phyloP scores from a whole-genome alignment of 768 basidiomycete species.

The Suillus luteus region DNA sequence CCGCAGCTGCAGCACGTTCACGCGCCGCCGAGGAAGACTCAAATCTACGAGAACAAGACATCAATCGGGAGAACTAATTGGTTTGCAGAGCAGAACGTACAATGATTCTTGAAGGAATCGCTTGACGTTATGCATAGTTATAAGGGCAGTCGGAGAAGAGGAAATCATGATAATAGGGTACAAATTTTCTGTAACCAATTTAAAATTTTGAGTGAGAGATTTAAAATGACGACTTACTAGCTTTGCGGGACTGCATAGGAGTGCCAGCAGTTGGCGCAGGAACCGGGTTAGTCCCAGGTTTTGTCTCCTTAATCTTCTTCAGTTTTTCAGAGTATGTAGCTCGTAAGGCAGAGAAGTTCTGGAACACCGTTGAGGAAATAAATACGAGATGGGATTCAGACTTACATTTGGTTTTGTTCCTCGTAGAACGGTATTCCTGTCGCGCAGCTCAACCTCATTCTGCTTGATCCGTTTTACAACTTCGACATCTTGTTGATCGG shows the following conservation, averaged over 20 bases:
- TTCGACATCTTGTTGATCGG: slow-evolving; percentile 77
- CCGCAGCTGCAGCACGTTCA: slow-evolving; percentile 65
- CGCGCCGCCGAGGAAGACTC: slow-evolving; percentile 78
- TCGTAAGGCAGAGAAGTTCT: slow-evolving; percentile 83
- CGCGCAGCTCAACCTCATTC: slow-evolving; percentile 77
- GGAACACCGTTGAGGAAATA: slow-evolving; percentile 4
- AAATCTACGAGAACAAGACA: slow-evolving; percentile 45
- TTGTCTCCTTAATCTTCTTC: slow-evolving; percentile 72
- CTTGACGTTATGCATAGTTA: slow-evolving; percentile 98
- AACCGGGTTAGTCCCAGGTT: slow-evolving; percentile 48
- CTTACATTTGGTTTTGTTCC: slow-evolving; percentile 84
- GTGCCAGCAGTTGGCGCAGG: slow-evolving; percentile 39
- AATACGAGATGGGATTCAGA: slow-evolving; percentile 2
- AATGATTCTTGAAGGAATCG: slow-evolving; percentile 88
- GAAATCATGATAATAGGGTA: slow-evolving; percentile 98
- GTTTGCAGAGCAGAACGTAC: slow-evolving; percentile 42
- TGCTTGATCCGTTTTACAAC: slow-evolving; percentile 80
- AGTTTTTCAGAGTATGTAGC: slow-evolving; percentile 72
- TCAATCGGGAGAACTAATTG: background rate
- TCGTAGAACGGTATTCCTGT: slow-evolving; percentile 80
- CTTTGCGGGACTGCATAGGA: slow-evolving; percentile 61
- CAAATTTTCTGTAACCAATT: slow-evolving; percentile 52
- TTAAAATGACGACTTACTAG: slow-evolving; percentile 47
- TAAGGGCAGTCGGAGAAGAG: slow-evolving; percentile 86
- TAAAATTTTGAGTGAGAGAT: background rate